Evolutionary conservation across 805 yeast genomes (phyloP).

Genomic region (Monosporozyma unispora): DNA sequence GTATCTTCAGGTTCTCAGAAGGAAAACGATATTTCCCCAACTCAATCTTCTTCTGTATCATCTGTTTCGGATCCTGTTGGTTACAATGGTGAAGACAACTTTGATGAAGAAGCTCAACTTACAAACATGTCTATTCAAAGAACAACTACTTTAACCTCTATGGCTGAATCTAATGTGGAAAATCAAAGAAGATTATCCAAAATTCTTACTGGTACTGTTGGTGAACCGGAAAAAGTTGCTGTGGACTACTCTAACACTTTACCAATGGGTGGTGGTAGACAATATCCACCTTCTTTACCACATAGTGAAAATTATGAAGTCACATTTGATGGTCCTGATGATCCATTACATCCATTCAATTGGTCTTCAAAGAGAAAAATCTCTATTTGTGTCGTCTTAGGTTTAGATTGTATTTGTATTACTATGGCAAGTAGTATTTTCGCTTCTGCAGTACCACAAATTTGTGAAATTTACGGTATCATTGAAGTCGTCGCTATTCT

Average conservation of each 20-base stretch:
- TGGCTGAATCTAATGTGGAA: constrained; percentile 9
- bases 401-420: constrained; percentile 37
- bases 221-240: constrained; percentile 8
- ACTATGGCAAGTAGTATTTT: constrained; percentile 65
- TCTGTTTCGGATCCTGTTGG: constrained; percentile 12
- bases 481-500: constrained; percentile 62
- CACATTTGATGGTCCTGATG: constrained; percentile 42
- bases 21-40: constrained; percentile 2
- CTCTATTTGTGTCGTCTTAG: constrained; percentile 33
- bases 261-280: constrained; percentile 60
- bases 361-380: constrained; percentile 40
- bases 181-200: constrained; percentile 11
- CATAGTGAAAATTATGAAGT: constrained; percentile 53
- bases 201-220: constrained; percentile 9
- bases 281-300: constrained; percentile 54
- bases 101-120: neutral
- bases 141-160: constrained; percentile 11
- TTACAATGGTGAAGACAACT: constrained; percentile 2
- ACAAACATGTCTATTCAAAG: constrained; percentile 1
- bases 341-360: constrained; percentile 48
- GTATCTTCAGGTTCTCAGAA: constrained; percentile 7
- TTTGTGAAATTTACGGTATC: constrained; percentile 48
- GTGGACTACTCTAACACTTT: constrained; percentile 24
- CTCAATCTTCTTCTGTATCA: constrained; percentile 2
- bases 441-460: constrained; percentile 46